Evolutionary conservation across 768 basidiomycete species (phyloP).

Genomic region (Pisolithus tinctorius): DNA sequence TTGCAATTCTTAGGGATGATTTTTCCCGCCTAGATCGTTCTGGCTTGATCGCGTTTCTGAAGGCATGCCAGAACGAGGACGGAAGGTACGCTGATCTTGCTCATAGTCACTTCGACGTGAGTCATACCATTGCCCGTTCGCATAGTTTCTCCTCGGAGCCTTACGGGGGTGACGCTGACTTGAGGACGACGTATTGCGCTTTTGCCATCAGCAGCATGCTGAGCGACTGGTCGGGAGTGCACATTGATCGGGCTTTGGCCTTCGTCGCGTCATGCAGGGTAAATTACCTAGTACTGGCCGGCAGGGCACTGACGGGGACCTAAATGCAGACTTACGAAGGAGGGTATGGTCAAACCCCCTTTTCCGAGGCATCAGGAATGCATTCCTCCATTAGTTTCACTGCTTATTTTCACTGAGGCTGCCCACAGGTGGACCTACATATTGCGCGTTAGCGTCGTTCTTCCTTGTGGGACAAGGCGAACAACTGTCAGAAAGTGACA

Average conservation of each 20-base stretch:
- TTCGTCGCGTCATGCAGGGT: constrained; percentile 76
- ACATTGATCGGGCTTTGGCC: constrained; percentile 49
- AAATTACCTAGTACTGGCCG: constrained; percentile 14
- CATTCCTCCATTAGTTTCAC: not conserved
- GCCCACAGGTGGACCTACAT: constrained; percentile 80
- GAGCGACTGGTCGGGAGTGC: constrained; percentile 70
- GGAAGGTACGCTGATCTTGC: constrained; percentile 58
- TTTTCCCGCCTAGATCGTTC: constrained; percentile 61
- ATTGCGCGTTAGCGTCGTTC: constrained; percentile 80
- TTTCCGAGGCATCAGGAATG: constrained; percentile 80
- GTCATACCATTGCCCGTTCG: not conserved
- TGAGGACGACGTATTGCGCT: constrained; percentile 82
- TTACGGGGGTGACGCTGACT: constrained; percentile 64
- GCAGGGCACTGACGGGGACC: not conserved
- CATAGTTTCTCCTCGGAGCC: constrained; percentile 66
- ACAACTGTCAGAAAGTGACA: constrained; percentile 32
- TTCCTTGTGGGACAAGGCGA: constrained; percentile 35
- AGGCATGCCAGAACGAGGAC: constrained; percentile 66
- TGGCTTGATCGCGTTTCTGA: constrained; percentile 63
- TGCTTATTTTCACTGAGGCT: not conserved
- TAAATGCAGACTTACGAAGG: constrained; percentile 80
- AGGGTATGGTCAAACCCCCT: constrained; percentile 80
- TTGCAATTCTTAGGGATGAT: constrained; percentile 85
- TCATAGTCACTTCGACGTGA: constrained; percentile 2
- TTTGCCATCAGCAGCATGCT: constrained; percentile 78